Evolutionary conservation across 257 asterid species (phyloP).

Genomic region (Penstemon barbatus): DNA sequence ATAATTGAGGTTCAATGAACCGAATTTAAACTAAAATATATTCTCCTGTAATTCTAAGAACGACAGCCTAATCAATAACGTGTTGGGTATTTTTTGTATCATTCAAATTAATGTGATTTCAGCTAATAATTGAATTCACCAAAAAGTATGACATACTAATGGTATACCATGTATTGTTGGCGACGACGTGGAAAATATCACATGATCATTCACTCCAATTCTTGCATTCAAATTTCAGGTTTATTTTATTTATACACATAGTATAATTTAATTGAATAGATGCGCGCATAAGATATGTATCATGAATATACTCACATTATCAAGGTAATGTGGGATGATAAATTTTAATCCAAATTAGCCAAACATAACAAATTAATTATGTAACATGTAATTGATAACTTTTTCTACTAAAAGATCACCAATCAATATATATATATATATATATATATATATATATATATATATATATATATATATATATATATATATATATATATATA

Average conservation of each 20-base stretch:
- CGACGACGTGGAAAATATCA: not conserved
- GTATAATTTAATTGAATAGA: not conserved
- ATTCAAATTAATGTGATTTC: not conserved
- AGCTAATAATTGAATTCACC: not conserved
- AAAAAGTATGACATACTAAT: not conserved
- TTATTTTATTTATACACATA: not conserved
- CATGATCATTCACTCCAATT: not conserved
- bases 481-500: too few species aligned
- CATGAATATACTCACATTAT: too few species aligned
- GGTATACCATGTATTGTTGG: not conserved
- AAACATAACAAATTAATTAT: too few species aligned
- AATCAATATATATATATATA: too few species aligned
- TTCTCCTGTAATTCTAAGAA: conserved; percentile 40
- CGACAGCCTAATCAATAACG: conserved; percentile 48
- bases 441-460: too few species aligned
- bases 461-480: too few species aligned
- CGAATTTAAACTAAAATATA: not conserved
- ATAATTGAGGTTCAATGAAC: too few species aligned
- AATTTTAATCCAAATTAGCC: too few species aligned
- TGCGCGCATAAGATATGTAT: not conserved
- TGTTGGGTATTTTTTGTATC: conserved; percentile 26
- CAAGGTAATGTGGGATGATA: too few species aligned
- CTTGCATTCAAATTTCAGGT: not conserved
- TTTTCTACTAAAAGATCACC: too few species aligned
- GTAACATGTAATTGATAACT: too few species aligned